Conservation (phyloP, 352 stramenopile species). For the Phytophthora pluvialis region DNA sequence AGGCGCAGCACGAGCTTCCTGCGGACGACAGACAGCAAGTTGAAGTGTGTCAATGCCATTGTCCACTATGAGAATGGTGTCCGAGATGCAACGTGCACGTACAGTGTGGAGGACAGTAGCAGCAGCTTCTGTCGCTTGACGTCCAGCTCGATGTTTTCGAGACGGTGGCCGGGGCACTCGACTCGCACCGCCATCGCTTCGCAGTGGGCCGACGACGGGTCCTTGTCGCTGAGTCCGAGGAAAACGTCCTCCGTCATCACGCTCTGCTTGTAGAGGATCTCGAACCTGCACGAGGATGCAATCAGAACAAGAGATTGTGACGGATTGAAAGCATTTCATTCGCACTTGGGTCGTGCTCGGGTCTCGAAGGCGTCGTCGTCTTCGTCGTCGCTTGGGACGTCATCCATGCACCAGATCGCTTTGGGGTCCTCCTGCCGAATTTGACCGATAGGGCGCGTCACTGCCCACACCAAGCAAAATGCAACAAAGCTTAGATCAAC, state of each 20-base stretch:
- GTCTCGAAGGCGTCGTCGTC: conserved; percentile 72
- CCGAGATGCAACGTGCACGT: conserved; percentile 18
- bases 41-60: not conserved
- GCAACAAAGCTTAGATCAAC: not conserved
- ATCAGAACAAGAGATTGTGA: not conserved
- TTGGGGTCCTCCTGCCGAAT: conserved; percentile 66
- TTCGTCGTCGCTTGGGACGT: conserved; percentile 79
- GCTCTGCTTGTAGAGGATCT: conserved; percentile 87
- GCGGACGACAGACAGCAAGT: not conserved
- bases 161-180: conserved; percentile 61
- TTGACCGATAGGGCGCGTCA: conserved; percentile 72
- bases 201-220: conserved; percentile 82
- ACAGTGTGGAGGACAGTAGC: conserved; percentile 67
- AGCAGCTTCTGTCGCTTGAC: conserved; percentile 83
- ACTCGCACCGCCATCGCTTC: conserved; percentile 84
- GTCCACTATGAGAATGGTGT: not conserved
- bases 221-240: conserved; percentile 81
- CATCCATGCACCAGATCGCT: conserved; percentile 75
- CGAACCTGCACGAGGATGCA: conserved; percentile 47
- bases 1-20: conserved; percentile 77
- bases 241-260: conserved; percentile 90
- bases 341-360: conserved; percentile 56
- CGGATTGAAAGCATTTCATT: conserved; percentile 43
- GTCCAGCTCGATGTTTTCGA: conserved; percentile 83
- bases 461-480: conserved; percentile 31